phyloP scores from a whole-genome alignment of 2,329 filamentous ascomycete genomes.

The Diaporthe citrichinensis region DNA sequence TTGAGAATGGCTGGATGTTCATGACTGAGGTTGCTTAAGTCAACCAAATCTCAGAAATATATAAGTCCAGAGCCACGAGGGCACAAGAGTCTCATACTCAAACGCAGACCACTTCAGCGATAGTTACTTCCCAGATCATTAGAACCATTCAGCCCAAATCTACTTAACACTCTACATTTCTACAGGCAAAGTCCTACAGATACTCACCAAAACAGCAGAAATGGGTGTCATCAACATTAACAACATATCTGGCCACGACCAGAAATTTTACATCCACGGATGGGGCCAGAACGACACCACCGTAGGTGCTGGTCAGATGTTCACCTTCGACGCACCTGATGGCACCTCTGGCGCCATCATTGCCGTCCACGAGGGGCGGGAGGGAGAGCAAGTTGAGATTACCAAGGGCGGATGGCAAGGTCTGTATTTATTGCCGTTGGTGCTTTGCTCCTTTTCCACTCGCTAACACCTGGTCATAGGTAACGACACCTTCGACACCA shows the following conservation, averaged over 20 bases:
- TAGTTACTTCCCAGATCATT: not conserved
- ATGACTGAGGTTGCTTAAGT: too few species aligned
- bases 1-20: not conserved
- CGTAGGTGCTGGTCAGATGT: conserved; percentile 14
- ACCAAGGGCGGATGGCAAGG: conserved; percentile 12
- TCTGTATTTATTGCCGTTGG: not conserved
- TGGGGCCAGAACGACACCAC: conserved; percentile 11
- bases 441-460: not conserved
- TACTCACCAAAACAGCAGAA: too few species aligned
- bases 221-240: conserved; percentile 20
- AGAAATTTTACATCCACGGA: conserved; percentile 21
- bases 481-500: conserved; percentile 16
- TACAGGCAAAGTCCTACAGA: not conserved
- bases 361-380: conserved; percentile 3
- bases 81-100: not conserved
- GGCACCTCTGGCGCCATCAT: conserved; percentile 4
- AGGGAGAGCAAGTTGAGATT: conserved; percentile 5
- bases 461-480: not conserved
- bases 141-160: not conserved
- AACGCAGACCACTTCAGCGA: not conserved
- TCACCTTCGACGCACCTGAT: not conserved
- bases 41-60: not conserved
- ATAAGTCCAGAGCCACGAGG: not conserved
- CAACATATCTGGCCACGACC: conserved; percentile 5
- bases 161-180: not conserved